A percentile compares a stretch with the other conserved stretches of the same genome.
phyloP scores from a whole-genome alignment of 495 filamentous ascomycete species.

The Bathelium albidoporum region DNA sequence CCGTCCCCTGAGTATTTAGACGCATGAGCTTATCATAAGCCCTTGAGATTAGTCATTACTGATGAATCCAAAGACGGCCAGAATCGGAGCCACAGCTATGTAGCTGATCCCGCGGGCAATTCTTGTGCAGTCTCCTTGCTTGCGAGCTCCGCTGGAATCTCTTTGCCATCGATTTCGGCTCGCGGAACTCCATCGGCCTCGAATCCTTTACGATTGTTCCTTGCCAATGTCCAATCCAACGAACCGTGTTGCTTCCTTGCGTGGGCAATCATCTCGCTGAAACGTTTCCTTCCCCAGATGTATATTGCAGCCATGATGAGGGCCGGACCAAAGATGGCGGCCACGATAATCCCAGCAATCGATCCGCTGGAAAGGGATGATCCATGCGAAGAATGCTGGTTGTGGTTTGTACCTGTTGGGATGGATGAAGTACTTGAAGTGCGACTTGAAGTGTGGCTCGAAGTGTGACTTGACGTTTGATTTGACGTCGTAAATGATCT shows the following conservation, averaged over 20 bases:
- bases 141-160: neutral
- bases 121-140: neutral
- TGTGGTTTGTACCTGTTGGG: neutral
- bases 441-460: neutral
- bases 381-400: neutral
- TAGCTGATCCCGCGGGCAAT: neutral
- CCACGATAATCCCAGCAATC: neutral
- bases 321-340: neutral
- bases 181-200: neutral
- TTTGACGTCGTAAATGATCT: neutral
- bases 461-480: neutral
- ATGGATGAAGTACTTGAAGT: neutral
- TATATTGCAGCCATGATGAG: neutral
- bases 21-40: no score
- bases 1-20: no score
- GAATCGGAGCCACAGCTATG: no score
- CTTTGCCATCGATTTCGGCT: neutral
- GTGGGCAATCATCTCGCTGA: neutral
- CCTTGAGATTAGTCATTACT: no score
- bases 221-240: neutral
- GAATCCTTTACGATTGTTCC: neutral
- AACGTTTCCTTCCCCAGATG: neutral
- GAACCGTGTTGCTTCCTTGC: neutral
- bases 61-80: no score
- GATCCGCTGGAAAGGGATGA: neutral